A percentile compares a stretch with the other conserved stretches of the same genome.
phyloP scores from a whole-genome alignment of 176 grass and related monocot species.

The Triticum timopheevii region DNA sequence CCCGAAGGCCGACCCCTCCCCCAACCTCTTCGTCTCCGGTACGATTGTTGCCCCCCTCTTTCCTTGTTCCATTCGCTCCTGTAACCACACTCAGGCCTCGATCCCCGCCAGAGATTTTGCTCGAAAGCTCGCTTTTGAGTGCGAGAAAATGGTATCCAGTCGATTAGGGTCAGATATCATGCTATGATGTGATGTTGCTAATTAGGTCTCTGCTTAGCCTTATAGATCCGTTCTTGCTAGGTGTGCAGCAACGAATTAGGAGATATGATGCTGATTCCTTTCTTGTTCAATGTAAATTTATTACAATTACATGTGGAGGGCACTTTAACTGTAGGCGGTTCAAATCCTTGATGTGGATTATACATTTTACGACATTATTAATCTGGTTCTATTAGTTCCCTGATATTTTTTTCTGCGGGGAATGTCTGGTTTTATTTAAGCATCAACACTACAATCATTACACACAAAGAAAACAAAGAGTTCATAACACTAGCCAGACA shows the following conservation, averaged over 20 bases:
- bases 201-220: not conserved
- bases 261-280: not conserved
- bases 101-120: not conserved
- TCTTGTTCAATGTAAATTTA: not conserved
- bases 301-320: too few relatives aligned
- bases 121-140: not conserved
- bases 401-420: not conserved
- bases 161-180: constrained; percentile 7
- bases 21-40: constrained; percentile 90
- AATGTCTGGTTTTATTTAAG: not conserved
- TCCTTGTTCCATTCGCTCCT: not conserved
- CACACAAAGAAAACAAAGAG: not conserved
- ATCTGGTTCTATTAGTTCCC: not conserved
- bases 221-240: not conserved
- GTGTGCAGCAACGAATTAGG: not conserved
- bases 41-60: not conserved
- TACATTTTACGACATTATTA: not conserved
- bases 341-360: not conserved
- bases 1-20: constrained; percentile 67
- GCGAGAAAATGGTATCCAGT: not conserved
- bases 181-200: not conserved
- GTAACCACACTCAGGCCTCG: not conserved
- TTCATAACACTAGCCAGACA: not conserved
- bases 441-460: not conserved
- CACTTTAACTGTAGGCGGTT: not conserved